These are phyloP conservation scores for Globisporangium megalacanthum DNA, from an alignment of 352 stramenopile genomes.

Conservation along the genomic window DNA sequence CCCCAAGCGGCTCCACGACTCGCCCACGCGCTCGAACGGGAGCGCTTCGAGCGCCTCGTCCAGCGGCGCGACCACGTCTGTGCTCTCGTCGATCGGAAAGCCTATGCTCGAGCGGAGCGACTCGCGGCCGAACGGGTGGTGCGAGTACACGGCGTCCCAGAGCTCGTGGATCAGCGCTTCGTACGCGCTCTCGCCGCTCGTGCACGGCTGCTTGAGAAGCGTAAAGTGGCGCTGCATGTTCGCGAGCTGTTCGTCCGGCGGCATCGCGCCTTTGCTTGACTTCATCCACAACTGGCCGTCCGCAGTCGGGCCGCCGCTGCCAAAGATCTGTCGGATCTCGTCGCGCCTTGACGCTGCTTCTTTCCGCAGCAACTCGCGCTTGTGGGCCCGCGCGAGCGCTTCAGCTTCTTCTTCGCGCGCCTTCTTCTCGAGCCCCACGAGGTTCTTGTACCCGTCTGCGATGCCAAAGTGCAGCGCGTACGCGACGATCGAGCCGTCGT, in stretches of 20 bases:
- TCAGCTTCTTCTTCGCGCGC: conserved; percentile 73
- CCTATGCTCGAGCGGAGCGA: conserved; percentile 13
- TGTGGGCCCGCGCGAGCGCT: conserved; percentile 66
- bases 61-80: background rate
- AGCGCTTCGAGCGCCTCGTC: conserved; percentile 10
- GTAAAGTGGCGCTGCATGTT: conserved; percentile 66
- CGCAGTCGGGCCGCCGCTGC: conserved; percentile 18
- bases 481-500: conserved; percentile 68
- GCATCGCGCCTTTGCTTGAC: conserved; percentile 47
- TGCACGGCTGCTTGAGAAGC: conserved; percentile 64
- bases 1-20: conserved; percentile 74
- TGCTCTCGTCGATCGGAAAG: conserved; percentile 13
- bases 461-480: conserved; percentile 83
- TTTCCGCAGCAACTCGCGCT: conserved; percentile 59
- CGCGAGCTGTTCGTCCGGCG: conserved; percentile 40
- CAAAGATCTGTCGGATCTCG: conserved; percentile 46
- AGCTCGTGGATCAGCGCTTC: conserved; percentile 54
- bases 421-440: conserved; percentile 61
- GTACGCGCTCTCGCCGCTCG: conserved; percentile 53
- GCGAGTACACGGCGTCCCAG: conserved; percentile 64
- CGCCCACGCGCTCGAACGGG: conserved; percentile 64
- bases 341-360: conserved; percentile 36
- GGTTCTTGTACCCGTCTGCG: conserved; percentile 66
- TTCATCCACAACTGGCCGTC: conserved; percentile 47
- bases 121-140: conserved; percentile 30